Evolutionary conservation across 169 alveolate species (phyloP), one percentile per base, ranked within the genome.

Genomic region (Plasmodium gonderi): DNA sequence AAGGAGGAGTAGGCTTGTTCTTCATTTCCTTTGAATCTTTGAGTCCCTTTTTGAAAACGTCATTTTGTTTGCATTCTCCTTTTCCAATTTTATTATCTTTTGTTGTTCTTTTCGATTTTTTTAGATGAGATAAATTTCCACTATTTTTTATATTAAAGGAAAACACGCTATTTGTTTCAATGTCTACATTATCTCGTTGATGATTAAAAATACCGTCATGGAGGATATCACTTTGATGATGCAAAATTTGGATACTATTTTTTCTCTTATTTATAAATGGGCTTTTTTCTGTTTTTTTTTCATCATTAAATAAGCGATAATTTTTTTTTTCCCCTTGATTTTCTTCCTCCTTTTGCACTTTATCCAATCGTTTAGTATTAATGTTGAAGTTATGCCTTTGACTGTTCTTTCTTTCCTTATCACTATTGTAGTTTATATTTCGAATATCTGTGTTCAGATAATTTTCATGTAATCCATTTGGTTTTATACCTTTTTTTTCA

Each of bases 111-210:
- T 69, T 72, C 44, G n/a, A 23, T 33, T 83, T 82, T 44, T 67
- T 72, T 36, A 44, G 38, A 26, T 33, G 20, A 9, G 5, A 20
- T 29, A 29, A 23, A 45, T 68, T 40, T 17, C 44, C 42, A 76
- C 42, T 6, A 69, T 72, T 69, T 69, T 69, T 69, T 49, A 83
- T 42, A 36, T 83, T 29, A 72, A 80, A 80, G 14, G 92, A 83
- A 51, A 47, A 72, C 40, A 80, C 64, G 60, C 82, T 83, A 69
- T 72, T 69, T 29, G 91, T 38, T 11, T 44, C 68, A 20, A 12
- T 81, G 33, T n/a, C 26, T 44, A 33, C 29, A 20, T 8, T 29
- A 1, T 83, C 77, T 31, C 44, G 47, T 0, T 29, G 7, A 36
- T 60, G 72, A n/a, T 60, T 60, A 23, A 60, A 60, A 60, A 20